Base-by-base conservation (phyloP, 176 grass and related monocot species). In the Paspalum notatum region DNA sequence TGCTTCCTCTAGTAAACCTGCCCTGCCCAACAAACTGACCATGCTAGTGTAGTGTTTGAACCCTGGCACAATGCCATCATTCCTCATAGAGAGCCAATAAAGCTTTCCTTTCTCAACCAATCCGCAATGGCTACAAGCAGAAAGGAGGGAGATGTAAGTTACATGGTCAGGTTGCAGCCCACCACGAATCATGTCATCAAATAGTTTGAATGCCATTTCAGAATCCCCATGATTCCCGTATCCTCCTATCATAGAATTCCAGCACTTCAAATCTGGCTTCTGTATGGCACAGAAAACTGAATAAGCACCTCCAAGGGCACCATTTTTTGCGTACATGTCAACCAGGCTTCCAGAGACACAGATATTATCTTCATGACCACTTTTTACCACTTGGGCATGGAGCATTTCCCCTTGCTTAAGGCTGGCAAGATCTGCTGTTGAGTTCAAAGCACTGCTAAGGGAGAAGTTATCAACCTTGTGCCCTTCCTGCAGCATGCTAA, bases 1-100 rank as follows among this genome's bases (percentile, higher is more conserved):
- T 10, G 88, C 86, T 91, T 98, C 92, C 21, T 89, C 80, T 79
- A 95, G 82, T 64, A 98, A 57, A 70, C 88, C 92, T 44, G 67
- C 79, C 59, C 81, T 92, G 71, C 95, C 84, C 50, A 95, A 76
- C 75, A 98, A 95, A 87, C 74, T 91, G 71, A 89, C 88, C 95
- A 98, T 92, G 84, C 92, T 94, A 81, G 85, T 88, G 27, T 94
- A 98, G 80, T 98, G 95, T 75, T 94, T 91, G 81, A 89, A 81
- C 49, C 88, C 83, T 62, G 87, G 95, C 20, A 81, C 12, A 62
- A 92, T 91, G 84, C 71, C 90, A 72, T 98, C 88, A 43, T 60
- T 89, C 74, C 87, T 74, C 92, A 98, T 94, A 39, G 77, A 87
- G 62, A 82, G 92, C 95, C 95, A 98, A 86, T 98, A 98, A 68